Conservation (phyloP, 78 protist genomes). For the Speleostelium caveatum region DNA sequence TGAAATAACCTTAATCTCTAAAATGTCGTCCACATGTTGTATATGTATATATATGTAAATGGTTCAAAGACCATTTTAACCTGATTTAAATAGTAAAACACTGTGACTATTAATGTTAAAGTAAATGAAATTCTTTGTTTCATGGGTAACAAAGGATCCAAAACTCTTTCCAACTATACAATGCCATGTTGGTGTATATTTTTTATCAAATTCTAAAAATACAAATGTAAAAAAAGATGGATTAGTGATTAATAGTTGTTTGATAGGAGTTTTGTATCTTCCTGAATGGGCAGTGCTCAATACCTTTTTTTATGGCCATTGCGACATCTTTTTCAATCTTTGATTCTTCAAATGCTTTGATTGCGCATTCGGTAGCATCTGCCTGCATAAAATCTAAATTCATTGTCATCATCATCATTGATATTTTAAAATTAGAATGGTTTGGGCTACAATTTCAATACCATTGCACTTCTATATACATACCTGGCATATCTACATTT, state of each 20-base stretch:
- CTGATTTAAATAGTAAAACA: slow-evolving; percentile 79
- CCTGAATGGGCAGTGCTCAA: background rate
- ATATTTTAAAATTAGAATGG: background rate
- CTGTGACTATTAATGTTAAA: slow-evolving; percentile 98
- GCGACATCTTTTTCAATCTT: slow-evolving; percentile 99
- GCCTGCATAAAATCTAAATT: slow-evolving; percentile 93
- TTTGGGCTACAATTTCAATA: background rate
- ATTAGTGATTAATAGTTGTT: background rate
- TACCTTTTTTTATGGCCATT: slow-evolving; percentile 96
- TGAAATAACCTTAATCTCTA: too few relatives aligned
- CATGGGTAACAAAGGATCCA: slow-evolving; percentile 99
- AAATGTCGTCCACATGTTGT: too few relatives aligned
- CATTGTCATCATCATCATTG: background rate
- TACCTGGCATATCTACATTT: slow-evolving; percentile 81
- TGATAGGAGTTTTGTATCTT: background rate
- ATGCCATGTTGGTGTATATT: slow-evolving; percentile 98
- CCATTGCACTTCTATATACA: too few relatives aligned
- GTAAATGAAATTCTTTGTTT: slow-evolving; percentile 98
- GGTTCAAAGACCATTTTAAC: too few relatives aligned
- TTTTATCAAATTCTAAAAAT: slow-evolving; percentile 95
- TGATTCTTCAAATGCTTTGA: slow-evolving; percentile 91
- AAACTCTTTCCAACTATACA: slow-evolving; percentile 99
- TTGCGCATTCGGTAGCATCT: slow-evolving; percentile 93
- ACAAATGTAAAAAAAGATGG: background rate
- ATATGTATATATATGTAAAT: too few relatives aligned